These are phyloP conservation scores for Pythium myriotylum DNA, from an alignment of 352 stramenopile genomes.

Conservation along the genomic window DNA sequence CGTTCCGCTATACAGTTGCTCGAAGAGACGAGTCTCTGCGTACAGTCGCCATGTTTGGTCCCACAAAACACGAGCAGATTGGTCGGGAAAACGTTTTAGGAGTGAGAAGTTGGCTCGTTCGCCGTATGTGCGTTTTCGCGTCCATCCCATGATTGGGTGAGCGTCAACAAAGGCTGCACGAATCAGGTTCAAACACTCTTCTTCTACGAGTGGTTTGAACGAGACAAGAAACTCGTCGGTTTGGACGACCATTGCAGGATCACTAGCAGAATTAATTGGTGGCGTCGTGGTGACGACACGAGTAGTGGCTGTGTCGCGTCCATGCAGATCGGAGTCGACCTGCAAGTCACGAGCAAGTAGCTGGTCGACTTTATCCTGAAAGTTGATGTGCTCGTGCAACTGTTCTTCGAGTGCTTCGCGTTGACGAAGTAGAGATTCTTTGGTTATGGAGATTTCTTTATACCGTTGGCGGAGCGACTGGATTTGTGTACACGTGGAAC, in stretches of 20 bases:
- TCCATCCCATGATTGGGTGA: slow-evolving; percentile 35
- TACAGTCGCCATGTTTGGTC: slow-evolving; percentile 31
- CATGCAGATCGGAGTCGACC: neutral
- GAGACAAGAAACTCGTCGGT: slow-evolving; percentile 22
- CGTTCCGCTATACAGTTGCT: slow-evolving; percentile 37
- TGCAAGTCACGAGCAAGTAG: slow-evolving; percentile 24
- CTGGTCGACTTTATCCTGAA: slow-evolving; percentile 32
- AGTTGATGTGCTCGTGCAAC: slow-evolving; percentile 28
- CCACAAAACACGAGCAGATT: slow-evolving; percentile 22
- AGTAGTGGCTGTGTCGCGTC: neutral
- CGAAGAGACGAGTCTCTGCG: slow-evolving; percentile 33
- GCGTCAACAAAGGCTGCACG: slow-evolving; percentile 7
- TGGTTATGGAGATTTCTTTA: slow-evolving; percentile 25
- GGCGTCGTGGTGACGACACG: neutral
- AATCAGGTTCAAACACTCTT: slow-evolving; percentile 31
- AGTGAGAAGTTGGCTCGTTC: slow-evolving; percentile 35
- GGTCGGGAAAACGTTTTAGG: slow-evolving; percentile 29
- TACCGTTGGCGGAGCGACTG: slow-evolving; percentile 21
- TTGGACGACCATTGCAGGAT: slow-evolving; percentile 12
- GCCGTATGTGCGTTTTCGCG: slow-evolving; percentile 38
- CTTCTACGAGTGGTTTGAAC: slow-evolving; percentile 29
- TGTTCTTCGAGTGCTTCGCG: slow-evolving; percentile 32
- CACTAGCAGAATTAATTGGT: neutral
- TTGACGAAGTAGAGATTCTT: slow-evolving; percentile 31
- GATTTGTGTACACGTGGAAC: slow-evolving; percentile 11